Evolutionary conservation across 306 rosid species (phyloP).

Genomic region (Betula pendula): DNA sequence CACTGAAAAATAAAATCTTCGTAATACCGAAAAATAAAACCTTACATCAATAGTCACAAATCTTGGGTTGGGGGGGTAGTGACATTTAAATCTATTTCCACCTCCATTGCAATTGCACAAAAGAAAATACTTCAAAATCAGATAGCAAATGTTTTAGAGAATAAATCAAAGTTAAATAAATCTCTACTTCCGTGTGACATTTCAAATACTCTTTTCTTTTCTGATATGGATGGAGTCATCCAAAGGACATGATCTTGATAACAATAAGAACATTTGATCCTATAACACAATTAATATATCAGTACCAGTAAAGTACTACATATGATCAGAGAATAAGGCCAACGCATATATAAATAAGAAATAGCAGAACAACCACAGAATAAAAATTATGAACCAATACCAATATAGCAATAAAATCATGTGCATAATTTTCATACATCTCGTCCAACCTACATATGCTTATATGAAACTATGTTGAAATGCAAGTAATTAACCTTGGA

Average conservation of each 20-base stretch:
- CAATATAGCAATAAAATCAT: neutral
- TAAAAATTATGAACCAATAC: neutral
- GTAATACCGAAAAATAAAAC: neutral
- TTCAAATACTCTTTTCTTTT: neutral
- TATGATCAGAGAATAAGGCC: neutral
- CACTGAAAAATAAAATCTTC: neutral
- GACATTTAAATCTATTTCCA: neutral
- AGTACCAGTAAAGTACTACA: neutral
- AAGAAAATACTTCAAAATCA: neutral
- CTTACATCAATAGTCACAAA: neutral
- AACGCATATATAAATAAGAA: neutral
- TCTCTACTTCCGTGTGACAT: neutral
- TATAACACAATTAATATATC: neutral
- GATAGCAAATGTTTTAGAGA: neutral
- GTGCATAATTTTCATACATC: neutral
- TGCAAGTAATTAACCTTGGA: neutral
- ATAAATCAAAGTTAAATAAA: neutral
- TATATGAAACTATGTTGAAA: neutral
- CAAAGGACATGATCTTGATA: neutral
- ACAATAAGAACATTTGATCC: neutral
- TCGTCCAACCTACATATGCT: neutral
- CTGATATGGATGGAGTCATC: neutral
- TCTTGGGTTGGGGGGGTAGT: neutral
- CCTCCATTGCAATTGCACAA: neutral
- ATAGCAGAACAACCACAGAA: neutral